Conservation (phyloP, 768 basidiomycete species). For the Russula abietina region DNA sequence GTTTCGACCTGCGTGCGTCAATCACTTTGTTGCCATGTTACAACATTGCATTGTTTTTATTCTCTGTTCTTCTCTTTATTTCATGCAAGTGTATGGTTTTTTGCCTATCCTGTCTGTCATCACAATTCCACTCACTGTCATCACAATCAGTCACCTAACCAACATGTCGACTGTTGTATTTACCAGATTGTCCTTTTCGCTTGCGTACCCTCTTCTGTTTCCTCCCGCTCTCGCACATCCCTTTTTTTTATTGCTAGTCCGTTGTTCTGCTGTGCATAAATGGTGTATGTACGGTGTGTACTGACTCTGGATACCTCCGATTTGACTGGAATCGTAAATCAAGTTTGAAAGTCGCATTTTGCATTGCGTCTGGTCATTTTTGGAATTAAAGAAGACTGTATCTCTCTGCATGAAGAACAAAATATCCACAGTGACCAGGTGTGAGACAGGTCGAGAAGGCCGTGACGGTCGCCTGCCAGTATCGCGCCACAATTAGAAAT, state of each 20-base stretch:
- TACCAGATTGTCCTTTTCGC: neutral
- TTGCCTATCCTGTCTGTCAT: constrained; percentile 8
- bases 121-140: constrained; percentile 1
- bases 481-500: too few species aligned
- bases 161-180: constrained; percentile 12
- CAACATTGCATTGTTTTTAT: constrained; percentile 7
- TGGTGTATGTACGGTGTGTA: constrained; percentile 12
- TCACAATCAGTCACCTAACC: constrained; percentile 7
- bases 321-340: neutral
- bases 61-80: constrained; percentile 8
- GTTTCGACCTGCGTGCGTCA: neutral
- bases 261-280: constrained; percentile 8
- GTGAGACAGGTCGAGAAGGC: too few species aligned
- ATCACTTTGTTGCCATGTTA: constrained; percentile 11
- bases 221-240: neutral
- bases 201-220: neutral
- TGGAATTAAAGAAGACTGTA: neutral
- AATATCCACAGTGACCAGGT: neutral
- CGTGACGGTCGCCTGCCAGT: too few species aligned
- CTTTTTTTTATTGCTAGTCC: neutral
- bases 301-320: constrained; percentile 2
- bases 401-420: neutral
- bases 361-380: neutral
- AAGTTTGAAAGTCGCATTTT: neutral
- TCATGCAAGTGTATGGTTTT: constrained; percentile 11